A percentile compares a stretch with the other conserved stretches of the same genome.
These are phyloP conservation scores for Umbelopsis sp. DNA, from an alignment of 192 early-diverging fungal genomes.

Conservation along the genomic window DNA sequence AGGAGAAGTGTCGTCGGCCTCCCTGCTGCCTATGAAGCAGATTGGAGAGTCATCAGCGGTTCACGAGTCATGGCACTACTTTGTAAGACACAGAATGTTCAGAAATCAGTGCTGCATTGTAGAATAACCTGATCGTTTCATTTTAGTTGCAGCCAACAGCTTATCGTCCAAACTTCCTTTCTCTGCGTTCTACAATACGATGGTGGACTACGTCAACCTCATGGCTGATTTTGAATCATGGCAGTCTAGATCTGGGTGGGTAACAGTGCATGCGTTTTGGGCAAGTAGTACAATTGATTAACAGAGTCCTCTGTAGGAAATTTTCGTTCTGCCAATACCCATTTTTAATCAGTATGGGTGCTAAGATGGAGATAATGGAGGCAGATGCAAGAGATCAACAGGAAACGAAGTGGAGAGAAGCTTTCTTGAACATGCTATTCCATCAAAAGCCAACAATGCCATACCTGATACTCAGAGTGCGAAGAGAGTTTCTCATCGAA, in stretches of 20 bases:
- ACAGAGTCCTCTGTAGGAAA: constrained; percentile 39
- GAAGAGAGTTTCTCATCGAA: constrained; percentile 68
- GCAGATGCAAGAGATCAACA: constrained; percentile 76
- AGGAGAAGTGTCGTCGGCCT: constrained; percentile 36
- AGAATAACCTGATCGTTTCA: background rate
- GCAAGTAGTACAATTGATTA: background rate
- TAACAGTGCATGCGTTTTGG: background rate
- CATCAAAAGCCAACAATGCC: constrained; percentile 52
- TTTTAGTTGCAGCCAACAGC: constrained; percentile 71
- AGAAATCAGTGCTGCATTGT: background rate
- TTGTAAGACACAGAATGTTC: constrained; percentile 43
- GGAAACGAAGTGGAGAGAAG: constrained; percentile 72
- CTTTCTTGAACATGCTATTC: constrained; percentile 60
- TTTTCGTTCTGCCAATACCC: constrained; percentile 88
- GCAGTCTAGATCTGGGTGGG: constrained; percentile 61
- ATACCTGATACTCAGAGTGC: constrained; percentile 60
- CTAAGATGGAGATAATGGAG: constrained; percentile 79
- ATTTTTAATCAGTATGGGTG: constrained; percentile 72
- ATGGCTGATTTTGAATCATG: constrained; percentile 75
- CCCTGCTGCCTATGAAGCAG: constrained; percentile 69
- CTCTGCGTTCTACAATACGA: constrained; percentile 84
- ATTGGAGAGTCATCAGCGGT: constrained; percentile 84
- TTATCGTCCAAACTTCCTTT: constrained; percentile 62
- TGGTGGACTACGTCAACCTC: constrained; percentile 72
- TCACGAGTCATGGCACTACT: constrained; percentile 89